Conservation (phyloP, 176 grass and related monocot genomes). For the Dendrocalamus sinicus region DNA sequence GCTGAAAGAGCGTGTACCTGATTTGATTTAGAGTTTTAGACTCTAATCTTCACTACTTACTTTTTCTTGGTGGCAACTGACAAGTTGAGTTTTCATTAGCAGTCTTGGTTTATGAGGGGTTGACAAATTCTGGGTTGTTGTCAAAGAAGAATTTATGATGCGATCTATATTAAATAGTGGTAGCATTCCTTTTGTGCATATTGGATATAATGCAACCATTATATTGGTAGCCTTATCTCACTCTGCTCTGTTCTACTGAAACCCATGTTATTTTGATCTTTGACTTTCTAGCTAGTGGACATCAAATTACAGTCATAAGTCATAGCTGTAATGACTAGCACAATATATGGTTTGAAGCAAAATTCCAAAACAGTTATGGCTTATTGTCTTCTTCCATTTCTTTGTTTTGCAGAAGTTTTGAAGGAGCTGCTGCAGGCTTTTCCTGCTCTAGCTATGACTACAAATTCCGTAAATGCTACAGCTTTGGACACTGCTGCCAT, state of each 20-base stretch:
- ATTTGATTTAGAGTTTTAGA: slow-evolving; percentile 3
- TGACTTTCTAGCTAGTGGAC: slow-evolving; percentile 4
- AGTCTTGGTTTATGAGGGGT: slow-evolving; percentile 1
- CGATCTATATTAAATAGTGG: not conserved
- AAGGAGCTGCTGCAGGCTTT: slow-evolving; percentile 77
- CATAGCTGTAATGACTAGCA: not conserved
- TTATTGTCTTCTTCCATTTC: slow-evolving; percentile 25
- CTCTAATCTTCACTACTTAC: not conserved
- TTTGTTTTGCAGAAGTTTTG: slow-evolving; percentile 68
- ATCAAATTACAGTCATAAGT: not conserved
- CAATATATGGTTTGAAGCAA: not conserved
- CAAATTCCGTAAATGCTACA: slow-evolving; percentile 86
- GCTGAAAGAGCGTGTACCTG: not conserved
- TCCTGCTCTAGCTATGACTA: slow-evolving; percentile 86
- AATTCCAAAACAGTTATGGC: not conserved
- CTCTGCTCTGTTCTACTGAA: slow-evolving; percentile 25
- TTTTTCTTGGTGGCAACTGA: slow-evolving; percentile 4
- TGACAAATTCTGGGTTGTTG: not conserved
- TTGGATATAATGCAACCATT: slow-evolving; percentile 11
- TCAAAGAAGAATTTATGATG: slow-evolving; percentile 8
- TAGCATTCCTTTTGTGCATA: slow-evolving; percentile 10
- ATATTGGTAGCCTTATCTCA: not conserved
- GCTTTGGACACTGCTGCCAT: slow-evolving; percentile 84
- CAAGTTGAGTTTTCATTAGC: slow-evolving; percentile 8
- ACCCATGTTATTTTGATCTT: not conserved